phyloP scores from a whole-genome alignment of 139 green algal genomes.

The Mesotaenium endlicherianum region DNA sequence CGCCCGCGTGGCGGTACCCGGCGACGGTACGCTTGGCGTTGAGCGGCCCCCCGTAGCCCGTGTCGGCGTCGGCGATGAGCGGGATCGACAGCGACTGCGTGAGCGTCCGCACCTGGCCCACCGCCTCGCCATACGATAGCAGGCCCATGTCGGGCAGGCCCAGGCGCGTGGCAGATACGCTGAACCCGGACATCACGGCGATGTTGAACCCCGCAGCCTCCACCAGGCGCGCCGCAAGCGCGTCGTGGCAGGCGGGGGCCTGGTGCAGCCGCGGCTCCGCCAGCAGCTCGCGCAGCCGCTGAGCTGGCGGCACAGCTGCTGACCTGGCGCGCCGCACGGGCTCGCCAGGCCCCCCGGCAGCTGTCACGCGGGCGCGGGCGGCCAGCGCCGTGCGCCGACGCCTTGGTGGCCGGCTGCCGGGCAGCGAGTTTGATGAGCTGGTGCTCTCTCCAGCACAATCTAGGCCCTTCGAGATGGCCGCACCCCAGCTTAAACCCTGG shows the following conservation, averaged over 20 bases:
- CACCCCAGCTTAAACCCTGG: too few species aligned
- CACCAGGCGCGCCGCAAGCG: slow-evolving; percentile 53
- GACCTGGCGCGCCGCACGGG: too few species aligned
- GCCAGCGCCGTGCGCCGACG: too few species aligned
- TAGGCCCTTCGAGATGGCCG: too few species aligned
- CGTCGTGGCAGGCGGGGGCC: slow-evolving; percentile 51
- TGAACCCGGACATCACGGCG: slow-evolving; percentile 55
- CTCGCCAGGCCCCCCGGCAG: too few species aligned
- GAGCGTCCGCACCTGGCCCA: slow-evolving; percentile 35
- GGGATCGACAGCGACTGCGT: slow-evolving; percentile 49
- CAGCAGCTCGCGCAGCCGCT: not conserved
- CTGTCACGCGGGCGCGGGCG: too few species aligned
- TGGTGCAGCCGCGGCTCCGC: not conserved
- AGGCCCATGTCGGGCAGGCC: slow-evolving; percentile 42
- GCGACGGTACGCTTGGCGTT: slow-evolving; percentile 88
- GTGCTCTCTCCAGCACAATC: too few species aligned
- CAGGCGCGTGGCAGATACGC: slow-evolving; percentile 33
- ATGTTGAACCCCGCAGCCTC: slow-evolving; percentile 50
- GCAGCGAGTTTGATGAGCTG: too few species aligned
- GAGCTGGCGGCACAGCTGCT: too few species aligned
- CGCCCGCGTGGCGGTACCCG: slow-evolving; percentile 77
- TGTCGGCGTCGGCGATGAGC: slow-evolving; percentile 96
- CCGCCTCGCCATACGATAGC: slow-evolving; percentile 47
- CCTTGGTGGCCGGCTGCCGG: too few species aligned
- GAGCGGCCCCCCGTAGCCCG: slow-evolving; percentile 91